phyloP scores from a whole-genome alignment of 306 rosid genomes.

The Rubus parviflorus region DNA sequence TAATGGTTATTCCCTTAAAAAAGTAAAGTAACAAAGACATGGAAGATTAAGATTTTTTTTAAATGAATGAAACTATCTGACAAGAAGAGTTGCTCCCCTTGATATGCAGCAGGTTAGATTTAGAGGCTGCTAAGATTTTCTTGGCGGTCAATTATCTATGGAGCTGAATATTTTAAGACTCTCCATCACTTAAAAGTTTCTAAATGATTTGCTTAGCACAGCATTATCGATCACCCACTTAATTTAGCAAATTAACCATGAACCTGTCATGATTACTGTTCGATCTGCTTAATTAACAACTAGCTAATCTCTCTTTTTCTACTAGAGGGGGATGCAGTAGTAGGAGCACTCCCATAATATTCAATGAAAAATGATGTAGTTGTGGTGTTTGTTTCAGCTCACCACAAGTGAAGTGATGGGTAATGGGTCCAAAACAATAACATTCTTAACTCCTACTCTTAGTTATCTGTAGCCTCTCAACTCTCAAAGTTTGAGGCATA shows the following conservation, averaged over 20 bases:
- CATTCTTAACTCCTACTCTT: conserved; percentile 75
- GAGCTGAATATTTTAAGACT: neutral
- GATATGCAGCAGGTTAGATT: neutral
- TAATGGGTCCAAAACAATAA: conserved; percentile 50
- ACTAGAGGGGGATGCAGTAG: neutral
- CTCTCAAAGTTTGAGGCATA: conserved; percentile 49
- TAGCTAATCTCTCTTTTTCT: neutral
- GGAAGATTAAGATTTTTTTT: neutral
- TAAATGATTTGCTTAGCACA: neutral
- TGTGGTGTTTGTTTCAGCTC: conserved; percentile 62
- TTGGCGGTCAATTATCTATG: neutral
- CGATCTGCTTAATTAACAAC: neutral
- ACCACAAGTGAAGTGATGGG: conserved; percentile 38
- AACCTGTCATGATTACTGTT: neutral
- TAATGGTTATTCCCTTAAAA: neutral
- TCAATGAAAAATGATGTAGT: conserved; percentile 38
- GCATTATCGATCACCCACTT: neutral
- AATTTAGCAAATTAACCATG: neutral
- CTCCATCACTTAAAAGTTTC: neutral
- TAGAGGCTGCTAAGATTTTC: neutral
- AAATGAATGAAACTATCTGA: neutral
- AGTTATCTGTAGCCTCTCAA: conserved; percentile 18
- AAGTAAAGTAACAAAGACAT: neutral
- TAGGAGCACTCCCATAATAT: neutral
- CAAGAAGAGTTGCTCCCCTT: neutral